A percentile compares a stretch with the other conserved stretches of the same genome.
phyloP scores from a whole-genome alignment of 805 yeast genomes.

The Kazachstania taianensis region DNA sequence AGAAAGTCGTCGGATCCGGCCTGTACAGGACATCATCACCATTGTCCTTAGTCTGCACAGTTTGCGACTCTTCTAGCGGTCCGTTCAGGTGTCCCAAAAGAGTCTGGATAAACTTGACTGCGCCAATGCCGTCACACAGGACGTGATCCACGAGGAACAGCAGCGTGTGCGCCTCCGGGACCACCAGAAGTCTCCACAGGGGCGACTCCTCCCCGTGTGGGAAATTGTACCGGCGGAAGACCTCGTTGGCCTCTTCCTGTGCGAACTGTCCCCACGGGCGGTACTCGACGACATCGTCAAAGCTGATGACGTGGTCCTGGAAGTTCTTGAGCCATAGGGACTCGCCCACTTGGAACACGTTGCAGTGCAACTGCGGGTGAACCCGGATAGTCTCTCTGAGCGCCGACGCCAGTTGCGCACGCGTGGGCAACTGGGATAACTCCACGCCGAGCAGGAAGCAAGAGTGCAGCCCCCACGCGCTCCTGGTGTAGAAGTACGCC shows the following conservation, averaged over 20 bases:
- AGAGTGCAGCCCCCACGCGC: slow-evolving; percentile 19
- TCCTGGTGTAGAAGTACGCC: slow-evolving; percentile 17
- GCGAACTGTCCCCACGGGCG: slow-evolving; percentile 9
- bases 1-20: background rate
- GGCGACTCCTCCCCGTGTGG: slow-evolving; percentile 11
- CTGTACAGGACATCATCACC: background rate
- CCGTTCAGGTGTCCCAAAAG: slow-evolving; percentile 10
- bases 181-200: slow-evolving; percentile 21
- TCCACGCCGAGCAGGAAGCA: slow-evolving; percentile 18
- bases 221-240: slow-evolving; percentile 16
- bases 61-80: background rate
- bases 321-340: background rate
- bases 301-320: background rate
- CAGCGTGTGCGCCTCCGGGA: slow-evolving; percentile 11
- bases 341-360: slow-evolving; percentile 6
- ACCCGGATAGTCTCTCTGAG: slow-evolving; percentile 8
- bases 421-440: slow-evolving; percentile 14
- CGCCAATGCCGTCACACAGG: slow-evolving; percentile 23
- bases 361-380: slow-evolving; percentile 16
- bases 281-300: slow-evolving; percentile 17
- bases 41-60: background rate
- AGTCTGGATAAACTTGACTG: slow-evolving; percentile 14
- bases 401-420: slow-evolving; percentile 7
- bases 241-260: slow-evolving; percentile 10
- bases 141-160: slow-evolving; percentile 19